A percentile compares a stretch with the other conserved stretches of the same genome.
Conservation (phyloP, 495 filamentous ascomycete genomes). For the Xylaria palmicola region DNA sequence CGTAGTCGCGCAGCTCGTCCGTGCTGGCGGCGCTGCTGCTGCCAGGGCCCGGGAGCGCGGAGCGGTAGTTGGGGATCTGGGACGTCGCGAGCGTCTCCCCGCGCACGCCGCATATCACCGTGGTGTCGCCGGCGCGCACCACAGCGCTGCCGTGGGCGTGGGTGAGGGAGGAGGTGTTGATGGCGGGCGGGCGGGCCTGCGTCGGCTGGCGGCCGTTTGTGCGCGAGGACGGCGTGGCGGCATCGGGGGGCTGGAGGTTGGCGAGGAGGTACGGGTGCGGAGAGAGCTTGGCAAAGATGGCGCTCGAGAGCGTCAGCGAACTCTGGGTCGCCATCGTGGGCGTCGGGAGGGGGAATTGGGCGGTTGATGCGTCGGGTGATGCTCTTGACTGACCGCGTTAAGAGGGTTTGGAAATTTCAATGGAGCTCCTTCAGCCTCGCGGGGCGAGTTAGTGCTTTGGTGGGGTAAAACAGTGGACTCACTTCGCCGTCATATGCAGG, state of each 20-base stretch:
- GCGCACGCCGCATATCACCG: constrained; percentile 86
- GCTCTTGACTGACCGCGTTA: neutral
- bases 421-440: constrained; percentile 8
- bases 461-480: constrained; percentile 5
- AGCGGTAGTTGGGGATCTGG: constrained; percentile 65
- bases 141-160: constrained; percentile 88
- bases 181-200: constrained; percentile 64
- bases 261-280: constrained; percentile 87
- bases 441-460: constrained; percentile 8
- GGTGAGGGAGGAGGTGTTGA: constrained; percentile 77
- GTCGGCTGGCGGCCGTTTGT: constrained; percentile 74
- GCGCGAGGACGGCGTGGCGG: constrained; percentile 53
- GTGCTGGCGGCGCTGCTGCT: constrained; percentile 26
- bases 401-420: constrained; percentile 24
- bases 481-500: neutral
- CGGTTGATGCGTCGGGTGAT: constrained; percentile 2
- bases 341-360: constrained; percentile 1
- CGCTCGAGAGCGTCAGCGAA: constrained; percentile 68
- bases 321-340: constrained; percentile 26
- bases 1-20: constrained; percentile 53
- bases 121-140: constrained; percentile 83
- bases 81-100: constrained; percentile 76
- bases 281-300: constrained; percentile 85
- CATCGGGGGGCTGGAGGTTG: constrained; percentile 60
- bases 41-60: constrained; percentile 17